These are phyloP conservation scores for Penicillium manginii DNA, from an alignment of 495 filamentous ascomycete species.

Conservation along the genomic window DNA sequence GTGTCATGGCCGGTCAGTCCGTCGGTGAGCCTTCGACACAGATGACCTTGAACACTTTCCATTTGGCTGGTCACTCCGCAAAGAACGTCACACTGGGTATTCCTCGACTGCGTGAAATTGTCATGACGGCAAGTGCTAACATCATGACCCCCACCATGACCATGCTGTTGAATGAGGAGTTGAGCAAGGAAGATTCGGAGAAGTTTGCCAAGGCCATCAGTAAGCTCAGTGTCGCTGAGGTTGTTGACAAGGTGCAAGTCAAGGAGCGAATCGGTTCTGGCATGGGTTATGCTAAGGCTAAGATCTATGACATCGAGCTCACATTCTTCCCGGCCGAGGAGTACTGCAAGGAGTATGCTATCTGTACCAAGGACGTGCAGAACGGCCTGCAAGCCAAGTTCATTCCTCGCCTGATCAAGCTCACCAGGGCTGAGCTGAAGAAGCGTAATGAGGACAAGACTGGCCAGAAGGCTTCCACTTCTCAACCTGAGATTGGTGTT, in stretches of 20 bases:
- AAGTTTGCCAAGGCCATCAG: conserved; percentile 91
- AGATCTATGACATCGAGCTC: conserved; percentile 82
- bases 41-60: conserved; percentile 99
- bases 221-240: conserved; percentile 82
- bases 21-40: conserved; percentile 97
- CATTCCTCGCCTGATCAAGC: conserved; percentile 65
- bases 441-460: conserved; percentile 69
- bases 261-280: conserved; percentile 75
- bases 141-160: conserved; percentile 96
- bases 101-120: conserved; percentile 93
- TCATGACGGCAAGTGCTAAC: conserved; percentile 90
- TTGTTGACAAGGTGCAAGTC: conserved; percentile 81
- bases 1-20: conserved; percentile 94
- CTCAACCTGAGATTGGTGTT: conserved; percentile 80
- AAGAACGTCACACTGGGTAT: conserved; percentile 99
- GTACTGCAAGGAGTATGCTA: conserved; percentile 83
- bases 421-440: conserved; percentile 76
- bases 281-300: conserved; percentile 65
- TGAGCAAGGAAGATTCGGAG: conserved; percentile 70
- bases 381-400: conserved; percentile 79
- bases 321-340: conserved; percentile 83
- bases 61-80: conserved; percentile 96
- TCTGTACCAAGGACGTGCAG: conserved; percentile 74
- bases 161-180: conserved; percentile 72
- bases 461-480: conserved; percentile 61